These are phyloP conservation scores for Ganoderma lingzhi DNA, from an alignment of 1,284 basidiomycete species.

Conservation along the genomic window DNA sequence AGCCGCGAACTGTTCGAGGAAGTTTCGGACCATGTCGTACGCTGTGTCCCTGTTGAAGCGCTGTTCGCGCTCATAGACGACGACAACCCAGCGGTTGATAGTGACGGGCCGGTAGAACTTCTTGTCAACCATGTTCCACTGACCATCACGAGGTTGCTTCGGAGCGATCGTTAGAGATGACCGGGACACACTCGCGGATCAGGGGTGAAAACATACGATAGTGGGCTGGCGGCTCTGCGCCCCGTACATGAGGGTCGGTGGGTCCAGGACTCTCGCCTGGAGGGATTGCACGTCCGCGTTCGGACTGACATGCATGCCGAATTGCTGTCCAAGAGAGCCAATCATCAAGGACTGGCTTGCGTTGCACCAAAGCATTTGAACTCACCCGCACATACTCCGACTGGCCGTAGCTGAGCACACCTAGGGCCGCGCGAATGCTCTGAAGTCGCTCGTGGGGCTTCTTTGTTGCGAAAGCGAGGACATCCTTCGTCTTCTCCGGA, in stretches of 20 bases:
- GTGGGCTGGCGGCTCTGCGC: slow-evolving; percentile 54
- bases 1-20: slow-evolving; percentile 54
- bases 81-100: slow-evolving; percentile 65
- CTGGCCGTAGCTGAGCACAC: slow-evolving; percentile 71
- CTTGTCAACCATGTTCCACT: slow-evolving; percentile 81
- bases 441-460: slow-evolving; percentile 64
- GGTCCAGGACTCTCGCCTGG: slow-evolving; percentile 64
- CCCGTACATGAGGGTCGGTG: slow-evolving; percentile 72
- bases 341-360: slow-evolving; percentile 1
- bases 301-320: slow-evolving; percentile 66
- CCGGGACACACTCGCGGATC: background rate
- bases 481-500: slow-evolving; percentile 67
- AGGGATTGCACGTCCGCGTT: slow-evolving; percentile 57
- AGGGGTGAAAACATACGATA: slow-evolving; percentile 52
- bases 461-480: slow-evolving; percentile 78
- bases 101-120: slow-evolving; percentile 61
- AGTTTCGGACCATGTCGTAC: slow-evolving; percentile 57
- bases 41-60: slow-evolving; percentile 57
- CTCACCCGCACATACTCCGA: slow-evolving; percentile 70
- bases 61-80: slow-evolving; percentile 66
- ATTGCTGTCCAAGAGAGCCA: slow-evolving; percentile 44
- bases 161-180: background rate
- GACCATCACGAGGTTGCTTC: slow-evolving; percentile 66
- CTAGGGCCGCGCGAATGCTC: slow-evolving; percentile 64
- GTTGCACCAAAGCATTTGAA: background rate